Conservation (phyloP, 78 protist species). For the Isochrysis galbana region DNA sequence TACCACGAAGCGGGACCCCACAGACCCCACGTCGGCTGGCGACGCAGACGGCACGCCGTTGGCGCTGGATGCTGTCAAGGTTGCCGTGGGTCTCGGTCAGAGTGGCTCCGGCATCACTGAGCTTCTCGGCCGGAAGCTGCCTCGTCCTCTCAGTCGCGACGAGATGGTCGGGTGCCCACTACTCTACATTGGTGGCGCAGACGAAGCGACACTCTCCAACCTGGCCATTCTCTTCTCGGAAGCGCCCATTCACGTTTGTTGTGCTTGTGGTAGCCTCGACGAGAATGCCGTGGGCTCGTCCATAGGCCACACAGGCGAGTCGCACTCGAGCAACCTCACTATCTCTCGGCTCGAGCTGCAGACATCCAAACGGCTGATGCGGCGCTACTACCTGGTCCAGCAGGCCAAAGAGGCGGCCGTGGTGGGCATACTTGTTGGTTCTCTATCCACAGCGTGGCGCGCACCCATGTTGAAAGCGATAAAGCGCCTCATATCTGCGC, state of each 20-base stretch:
- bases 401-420: conserved; percentile 62
- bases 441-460: conserved; percentile 62
- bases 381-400: conserved; percentile 34
- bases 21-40: not conserved
- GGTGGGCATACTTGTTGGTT: conserved; percentile 72
- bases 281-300: no score
- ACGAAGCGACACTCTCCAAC: not conserved
- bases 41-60: not conserved
- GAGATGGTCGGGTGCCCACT: not conserved
- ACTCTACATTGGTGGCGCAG: not conserved
- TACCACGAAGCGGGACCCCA: no score
- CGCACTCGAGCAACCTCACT: no score
- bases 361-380: not conserved
- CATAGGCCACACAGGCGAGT: no score
- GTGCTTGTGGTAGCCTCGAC: not conserved
- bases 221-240: not conserved
- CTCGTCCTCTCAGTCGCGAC: not conserved
- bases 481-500: not conserved
- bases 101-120: not conserved
- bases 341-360: no score
- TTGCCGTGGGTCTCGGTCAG: not conserved
- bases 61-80: not conserved
- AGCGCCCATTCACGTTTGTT: not conserved
- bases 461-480: conserved; percentile 42
- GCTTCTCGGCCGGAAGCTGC: not conserved